Percentiles rank a stretch among this genome's conserved stretches.
Conservation (phyloP, 805 yeast species). For the Myxozyma neotropica region DNA sequence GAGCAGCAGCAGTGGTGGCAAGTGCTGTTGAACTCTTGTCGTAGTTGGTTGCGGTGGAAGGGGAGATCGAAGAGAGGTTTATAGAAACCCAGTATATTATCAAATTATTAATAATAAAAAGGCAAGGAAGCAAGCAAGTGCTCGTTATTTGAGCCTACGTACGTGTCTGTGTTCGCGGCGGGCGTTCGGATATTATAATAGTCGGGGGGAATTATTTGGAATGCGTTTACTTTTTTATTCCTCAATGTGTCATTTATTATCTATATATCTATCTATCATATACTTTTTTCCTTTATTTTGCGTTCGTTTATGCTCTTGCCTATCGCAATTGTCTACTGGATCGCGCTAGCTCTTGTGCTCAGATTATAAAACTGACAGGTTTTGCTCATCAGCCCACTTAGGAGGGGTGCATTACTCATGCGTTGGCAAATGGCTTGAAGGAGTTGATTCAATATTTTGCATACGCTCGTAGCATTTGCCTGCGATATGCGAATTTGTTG, state of each 20-base stretch:
- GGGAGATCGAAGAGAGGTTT: neutral
- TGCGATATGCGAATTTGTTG: too few species aligned
- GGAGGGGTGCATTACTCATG: neutral
- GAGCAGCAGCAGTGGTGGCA: conserved; percentile 36
- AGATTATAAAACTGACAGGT: too few species aligned
- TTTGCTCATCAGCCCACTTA: too few species aligned
- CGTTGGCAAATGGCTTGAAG: neutral
- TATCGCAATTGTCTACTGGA: too few species aligned
- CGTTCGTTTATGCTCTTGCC: too few species aligned
- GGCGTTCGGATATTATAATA: conserved; percentile 8
- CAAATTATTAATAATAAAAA: neutral
- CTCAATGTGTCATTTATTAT: neutral
- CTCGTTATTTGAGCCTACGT: neutral
- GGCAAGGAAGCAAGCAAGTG: too few species aligned
- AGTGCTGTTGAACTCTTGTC: conserved; percentile 39
- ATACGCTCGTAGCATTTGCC: too few species aligned
- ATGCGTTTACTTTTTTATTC: neutral
- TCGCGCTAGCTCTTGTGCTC: neutral
- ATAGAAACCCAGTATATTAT: conserved; percentile 2
- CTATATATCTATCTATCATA: neutral
- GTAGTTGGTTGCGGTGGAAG: neutral
- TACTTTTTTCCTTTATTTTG: neutral
- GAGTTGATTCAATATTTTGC: too few species aligned
- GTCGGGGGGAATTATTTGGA: neutral
- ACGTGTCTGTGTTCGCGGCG: neutral